Percentiles rank a stretch among this genome's conserved stretches.
These are phyloP conservation scores for Penicillium psychrosexuale DNA, from an alignment of 2,329 filamentous ascomycete genomes.

Conservation along the genomic window DNA sequence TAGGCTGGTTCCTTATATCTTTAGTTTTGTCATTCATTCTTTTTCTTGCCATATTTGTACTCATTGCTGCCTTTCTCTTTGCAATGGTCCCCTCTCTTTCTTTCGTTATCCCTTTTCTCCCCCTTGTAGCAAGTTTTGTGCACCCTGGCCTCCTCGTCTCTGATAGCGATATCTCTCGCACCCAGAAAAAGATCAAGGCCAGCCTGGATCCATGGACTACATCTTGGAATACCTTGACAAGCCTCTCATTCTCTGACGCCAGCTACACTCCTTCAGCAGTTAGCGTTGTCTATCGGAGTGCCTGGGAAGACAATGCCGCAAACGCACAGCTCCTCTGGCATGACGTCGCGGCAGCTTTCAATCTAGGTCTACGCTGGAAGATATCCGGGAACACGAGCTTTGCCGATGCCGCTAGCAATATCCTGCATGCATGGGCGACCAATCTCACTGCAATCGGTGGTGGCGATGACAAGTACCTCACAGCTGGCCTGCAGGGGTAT, in stretches of 20 bases:
- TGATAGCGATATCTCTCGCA: conserved; percentile 1
- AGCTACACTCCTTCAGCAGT: conserved; percentile 1
- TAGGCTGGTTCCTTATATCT: not conserved
- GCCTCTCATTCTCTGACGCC: not conserved
- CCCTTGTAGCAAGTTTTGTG: conserved; percentile 1
- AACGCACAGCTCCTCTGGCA: conserved; percentile 7
- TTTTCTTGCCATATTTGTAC: not conserved
- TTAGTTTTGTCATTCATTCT: not conserved
- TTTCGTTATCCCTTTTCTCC: not conserved
- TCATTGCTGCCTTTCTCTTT: not conserved
- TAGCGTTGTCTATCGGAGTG: conserved; percentile 1
- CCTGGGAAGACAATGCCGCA: not conserved
- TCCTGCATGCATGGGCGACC: conserved; percentile 6
- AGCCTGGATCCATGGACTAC: conserved; percentile 6
- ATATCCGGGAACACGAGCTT: conserved; percentile 3
- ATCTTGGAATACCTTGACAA: conserved; percentile 3
- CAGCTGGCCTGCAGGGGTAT: conserved; percentile 11
- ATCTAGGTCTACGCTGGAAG: conserved; percentile 13
- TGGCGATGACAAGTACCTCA: conserved; percentile 6
- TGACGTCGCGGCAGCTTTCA: conserved; percentile 10
- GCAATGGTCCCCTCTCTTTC: not conserved
- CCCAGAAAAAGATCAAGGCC: not conserved
- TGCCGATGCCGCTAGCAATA: conserved; percentile 8
- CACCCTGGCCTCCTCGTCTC: conserved; percentile 10
- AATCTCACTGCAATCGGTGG: not conserved